Base-by-base conservation (phyloP, 139 green algal genomes). In the Diplosphaera chodatii region DNA sequence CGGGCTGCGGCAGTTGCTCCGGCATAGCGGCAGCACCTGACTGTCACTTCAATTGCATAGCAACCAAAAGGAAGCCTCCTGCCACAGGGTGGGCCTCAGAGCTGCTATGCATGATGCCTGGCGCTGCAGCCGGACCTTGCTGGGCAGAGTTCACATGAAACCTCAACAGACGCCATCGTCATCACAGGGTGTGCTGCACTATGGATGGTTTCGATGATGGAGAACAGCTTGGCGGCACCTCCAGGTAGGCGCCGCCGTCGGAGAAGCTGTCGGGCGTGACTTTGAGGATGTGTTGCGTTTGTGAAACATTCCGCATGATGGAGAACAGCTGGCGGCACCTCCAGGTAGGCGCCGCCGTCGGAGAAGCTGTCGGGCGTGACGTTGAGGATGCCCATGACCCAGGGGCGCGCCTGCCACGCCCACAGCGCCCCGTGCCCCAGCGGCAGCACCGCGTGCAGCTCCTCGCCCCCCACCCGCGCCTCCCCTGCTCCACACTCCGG, bases 331-430 rank as follows among this genome's bases (percentile, higher is more conserved):
- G n/a, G n/a, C n/a, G n/a, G n/a, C 37, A 48, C 48, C 48, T 59
- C 48, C 3, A 59, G 48, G 48, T 59, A 59, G 10, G 48, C 18
- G 5, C 88, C 92, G 15, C 91, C 94, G 74, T 97, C 94, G 64
- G 86, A 96, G 85, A 99, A 99, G 75, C 84, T 95, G 87, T 99
- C 95, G 23, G 94, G 94, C 0, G 95, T 99, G n/a, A 94, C 73
- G 74, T 99, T 99, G 0, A 99, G 82, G n/a, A 99, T 90, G 22
- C 88, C 93, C 91, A 97, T 98, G 15, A 98, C 79, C 69, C 64
- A 68, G 23, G 73, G 78, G 31, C 74, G 79, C 0, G 63, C 32
- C 73, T 80, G 72, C 73, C 75, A 85, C 55, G 65, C n/a, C 84
- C 84, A 87, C 4, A 77, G 41, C 18, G 55, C 28, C 27, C 73